phyloP scores from a whole-genome alignment of 805 yeast species.

The Candida jianshihensis region DNA sequence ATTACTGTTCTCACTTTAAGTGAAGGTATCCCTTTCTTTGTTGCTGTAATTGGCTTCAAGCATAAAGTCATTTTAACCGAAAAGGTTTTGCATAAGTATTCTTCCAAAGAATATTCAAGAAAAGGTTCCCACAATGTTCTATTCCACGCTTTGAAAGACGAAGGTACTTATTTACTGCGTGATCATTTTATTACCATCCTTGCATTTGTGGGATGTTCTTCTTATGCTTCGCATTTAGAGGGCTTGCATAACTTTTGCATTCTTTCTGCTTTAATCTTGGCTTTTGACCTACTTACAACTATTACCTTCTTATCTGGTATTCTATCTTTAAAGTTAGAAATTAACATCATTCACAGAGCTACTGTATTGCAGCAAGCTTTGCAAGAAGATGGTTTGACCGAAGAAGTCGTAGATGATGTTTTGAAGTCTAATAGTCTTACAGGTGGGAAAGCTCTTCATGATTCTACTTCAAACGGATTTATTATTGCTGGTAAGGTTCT shows the following conservation, averaged over 20 bases:
- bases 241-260: constrained; percentile 79
- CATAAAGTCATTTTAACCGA: constrained; percentile 70
- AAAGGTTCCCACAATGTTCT: constrained; percentile 29
- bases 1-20: constrained; percentile 70
- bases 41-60: constrained; percentile 87
- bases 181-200: constrained; percentile 70
- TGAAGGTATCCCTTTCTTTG: constrained; percentile 91
- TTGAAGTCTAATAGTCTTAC: constrained; percentile 23
- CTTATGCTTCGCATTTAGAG: constrained; percentile 58
- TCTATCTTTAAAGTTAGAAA: constrained; percentile 82
- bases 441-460: constrained; percentile 20
- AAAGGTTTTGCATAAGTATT: constrained; percentile 36
- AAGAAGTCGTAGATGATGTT: constrained; percentile 66
- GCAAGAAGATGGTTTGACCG: constrained; percentile 88
- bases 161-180: constrained; percentile 41
- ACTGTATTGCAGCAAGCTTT: constrained; percentile 69
- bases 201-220: constrained; percentile 60
- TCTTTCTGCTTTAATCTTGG: constrained; percentile 60
- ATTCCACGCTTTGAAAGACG: constrained; percentile 28
- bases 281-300: constrained; percentile 64
- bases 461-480: constrained; percentile 31
- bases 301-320: constrained; percentile 80
- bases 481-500: constrained; percentile 54
- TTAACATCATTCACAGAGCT: constrained; percentile 76
- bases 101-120: constrained; percentile 22